Conservation (phyloP, 495 filamentous ascomycete species). For the Lepraria neglecta region DNA sequence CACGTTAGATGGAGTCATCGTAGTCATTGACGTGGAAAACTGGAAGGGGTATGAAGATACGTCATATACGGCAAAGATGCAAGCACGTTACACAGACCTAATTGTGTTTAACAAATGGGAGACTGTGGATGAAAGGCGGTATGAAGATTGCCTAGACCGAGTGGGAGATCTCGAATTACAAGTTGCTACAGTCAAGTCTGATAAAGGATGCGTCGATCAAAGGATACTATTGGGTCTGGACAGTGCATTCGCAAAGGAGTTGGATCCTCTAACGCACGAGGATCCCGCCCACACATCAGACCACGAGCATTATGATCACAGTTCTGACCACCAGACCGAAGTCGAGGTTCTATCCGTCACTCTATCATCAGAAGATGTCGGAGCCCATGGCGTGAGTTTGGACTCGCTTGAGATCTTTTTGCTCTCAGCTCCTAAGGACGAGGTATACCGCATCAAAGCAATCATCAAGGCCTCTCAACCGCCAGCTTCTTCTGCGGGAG, state of each 20-base stretch:
- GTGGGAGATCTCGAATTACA: conserved; percentile 82
- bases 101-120: conserved; percentile 98
- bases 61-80: conserved; percentile 74
- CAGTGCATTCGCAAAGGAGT: conserved; percentile 60
- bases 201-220: conserved; percentile 65
- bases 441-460: conserved; percentile 93
- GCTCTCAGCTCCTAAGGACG: conserved; percentile 69
- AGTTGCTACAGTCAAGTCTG: conserved; percentile 63
- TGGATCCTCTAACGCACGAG: conserved; percentile 32
- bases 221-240: conserved; percentile 83
- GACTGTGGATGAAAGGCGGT: conserved; percentile 55
- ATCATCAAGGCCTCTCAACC: conserved; percentile 55
- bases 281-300: conserved; percentile 16
- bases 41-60: conserved; percentile 95
- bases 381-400: conserved; percentile 48
- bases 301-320: conserved; percentile 40
- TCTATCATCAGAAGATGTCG: conserved; percentile 41
- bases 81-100: conserved; percentile 85
- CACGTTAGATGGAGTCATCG: conserved; percentile 81
- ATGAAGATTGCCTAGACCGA: conserved; percentile 77
- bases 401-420: conserved; percentile 61
- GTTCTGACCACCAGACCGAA: conserved; percentile 64
- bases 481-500: conserved; percentile 56
- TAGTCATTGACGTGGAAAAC: conserved; percentile 94
- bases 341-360: conserved; percentile 83